These are phyloP conservation scores for Mortierella sp. DNA, from an alignment of 371 early-diverging fungal species.

Conservation along the genomic window DNA sequence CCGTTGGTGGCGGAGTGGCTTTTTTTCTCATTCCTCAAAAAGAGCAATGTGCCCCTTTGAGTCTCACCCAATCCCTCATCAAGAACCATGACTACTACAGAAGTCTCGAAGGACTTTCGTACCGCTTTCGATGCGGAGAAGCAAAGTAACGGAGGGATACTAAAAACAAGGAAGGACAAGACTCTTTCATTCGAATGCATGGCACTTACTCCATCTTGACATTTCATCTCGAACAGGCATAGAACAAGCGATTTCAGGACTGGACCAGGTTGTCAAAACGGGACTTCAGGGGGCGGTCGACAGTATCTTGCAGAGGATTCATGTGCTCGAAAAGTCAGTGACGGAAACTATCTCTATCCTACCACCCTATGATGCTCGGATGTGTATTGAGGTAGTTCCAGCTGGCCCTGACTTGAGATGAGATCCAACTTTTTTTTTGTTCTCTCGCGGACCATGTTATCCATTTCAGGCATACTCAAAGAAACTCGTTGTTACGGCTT, in stretches of 20 bases:
- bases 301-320: conserved; percentile 56
- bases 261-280: conserved; percentile 44
- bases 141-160: conserved; percentile 13
- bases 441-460: too few relatives aligned
- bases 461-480: too few relatives aligned
- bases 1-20: too few relatives aligned
- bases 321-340: conserved; percentile 64
- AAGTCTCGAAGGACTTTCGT: conserved; percentile 35
- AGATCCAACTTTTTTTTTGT: not conserved
- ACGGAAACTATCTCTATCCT: conserved; percentile 69
- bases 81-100: conserved; percentile 17
- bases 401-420: conserved; percentile 15
- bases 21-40: not conserved
- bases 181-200: not conserved
- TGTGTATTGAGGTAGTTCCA: conserved; percentile 57
- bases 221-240: conserved; percentile 50
- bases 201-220: not conserved
- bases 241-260: conserved; percentile 37
- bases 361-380: conserved; percentile 72
- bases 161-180: not conserved
- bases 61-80: not conserved
- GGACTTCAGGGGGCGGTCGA: conserved; percentile 55
- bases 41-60: not conserved
- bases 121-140: conserved; percentile 31
- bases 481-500: too few relatives aligned